Evolutionary conservation across 257 asterid species (phyloP).

Genomic region (Nyctanthes arbortristis): DNA sequence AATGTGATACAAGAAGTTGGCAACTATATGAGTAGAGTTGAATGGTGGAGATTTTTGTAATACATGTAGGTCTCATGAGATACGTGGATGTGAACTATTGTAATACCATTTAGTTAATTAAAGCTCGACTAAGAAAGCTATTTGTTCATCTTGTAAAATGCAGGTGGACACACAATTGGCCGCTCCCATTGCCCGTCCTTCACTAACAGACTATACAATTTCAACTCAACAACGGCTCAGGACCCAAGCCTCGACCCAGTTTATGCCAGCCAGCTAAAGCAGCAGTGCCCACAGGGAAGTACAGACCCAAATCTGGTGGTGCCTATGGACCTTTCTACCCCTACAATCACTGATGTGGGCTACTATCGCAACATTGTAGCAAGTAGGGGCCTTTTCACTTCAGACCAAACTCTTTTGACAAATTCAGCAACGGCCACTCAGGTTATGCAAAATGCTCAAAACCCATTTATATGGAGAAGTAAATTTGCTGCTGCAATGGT

Average conservation of each 20-base stretch:
- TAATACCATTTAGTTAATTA: too few species aligned
- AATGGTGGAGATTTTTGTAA: too few species aligned
- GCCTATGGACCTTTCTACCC: slow-evolving; percentile 50
- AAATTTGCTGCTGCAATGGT: slow-evolving; percentile 50
- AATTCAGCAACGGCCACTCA: slow-evolving; percentile 24
- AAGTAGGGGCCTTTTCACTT: slow-evolving; percentile 41
- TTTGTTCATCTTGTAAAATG: too few species aligned
- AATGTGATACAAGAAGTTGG: too few species aligned
- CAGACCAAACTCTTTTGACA: slow-evolving; percentile 43
- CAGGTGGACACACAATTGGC: slow-evolving; percentile 84
- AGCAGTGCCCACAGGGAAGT: slow-evolving; percentile 47
- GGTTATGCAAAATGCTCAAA: slow-evolving; percentile 39
- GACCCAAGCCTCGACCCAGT: slow-evolving; percentile 61
- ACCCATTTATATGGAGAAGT: slow-evolving; percentile 29
- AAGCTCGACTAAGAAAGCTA: too few species aligned
- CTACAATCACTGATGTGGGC: slow-evolving; percentile 20
- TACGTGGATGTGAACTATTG: too few species aligned
- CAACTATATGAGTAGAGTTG: too few species aligned
- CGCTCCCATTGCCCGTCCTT: slow-evolving; percentile 69
- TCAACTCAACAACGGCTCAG: slow-evolving; percentile 39
- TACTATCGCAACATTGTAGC: slow-evolving; percentile 39
- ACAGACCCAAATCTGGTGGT: slow-evolving; percentile 37
- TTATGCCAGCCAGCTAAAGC: slow-evolving; percentile 47
- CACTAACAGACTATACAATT: slow-evolving; percentile 53
- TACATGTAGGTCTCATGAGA: too few species aligned